These are phyloP conservation scores for Hypholoma sublateritium DNA, from an alignment of 768 basidiomycete species.

Conservation along the genomic window DNA sequence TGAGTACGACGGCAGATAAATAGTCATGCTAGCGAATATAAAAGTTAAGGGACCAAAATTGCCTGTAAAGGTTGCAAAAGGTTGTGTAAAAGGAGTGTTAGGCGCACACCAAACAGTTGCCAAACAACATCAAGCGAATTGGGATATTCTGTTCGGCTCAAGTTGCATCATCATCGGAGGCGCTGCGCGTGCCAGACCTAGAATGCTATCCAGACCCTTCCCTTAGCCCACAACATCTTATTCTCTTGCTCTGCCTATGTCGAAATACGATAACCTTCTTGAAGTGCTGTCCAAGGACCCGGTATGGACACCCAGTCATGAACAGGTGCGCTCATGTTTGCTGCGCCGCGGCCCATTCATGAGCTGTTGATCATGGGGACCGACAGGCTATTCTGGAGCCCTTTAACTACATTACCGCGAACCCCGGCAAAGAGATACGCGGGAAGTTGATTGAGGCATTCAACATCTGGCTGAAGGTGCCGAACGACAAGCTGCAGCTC, in stretches of 20 bases:
- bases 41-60: no score
- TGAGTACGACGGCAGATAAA: no score
- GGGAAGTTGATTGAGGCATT: constrained; percentile 88
- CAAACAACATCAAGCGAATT: no score
- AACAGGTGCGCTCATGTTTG: constrained; percentile 26
- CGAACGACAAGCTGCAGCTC: constrained; percentile 62
- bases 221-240: no score
- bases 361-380: not conserved
- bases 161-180: no score
- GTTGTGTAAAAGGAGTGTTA: no score
- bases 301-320: constrained; percentile 34
- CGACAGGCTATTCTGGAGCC: constrained; percentile 75
- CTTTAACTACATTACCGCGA: constrained; percentile 77
- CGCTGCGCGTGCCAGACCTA: no score
- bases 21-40: no score
- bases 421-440: constrained; percentile 93
- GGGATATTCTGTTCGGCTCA: no score
- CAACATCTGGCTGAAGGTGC: constrained; percentile 89
- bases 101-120: no score
- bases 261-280: constrained; percentile 42
- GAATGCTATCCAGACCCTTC: no score
- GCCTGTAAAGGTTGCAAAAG: no score
- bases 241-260: constrained; percentile 13
- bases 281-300: constrained; percentile 29
- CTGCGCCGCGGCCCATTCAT: not conserved